Conservation (phyloP, 2,329 filamentous ascomycete species). For the Ceratocystis huliohia region DNA sequence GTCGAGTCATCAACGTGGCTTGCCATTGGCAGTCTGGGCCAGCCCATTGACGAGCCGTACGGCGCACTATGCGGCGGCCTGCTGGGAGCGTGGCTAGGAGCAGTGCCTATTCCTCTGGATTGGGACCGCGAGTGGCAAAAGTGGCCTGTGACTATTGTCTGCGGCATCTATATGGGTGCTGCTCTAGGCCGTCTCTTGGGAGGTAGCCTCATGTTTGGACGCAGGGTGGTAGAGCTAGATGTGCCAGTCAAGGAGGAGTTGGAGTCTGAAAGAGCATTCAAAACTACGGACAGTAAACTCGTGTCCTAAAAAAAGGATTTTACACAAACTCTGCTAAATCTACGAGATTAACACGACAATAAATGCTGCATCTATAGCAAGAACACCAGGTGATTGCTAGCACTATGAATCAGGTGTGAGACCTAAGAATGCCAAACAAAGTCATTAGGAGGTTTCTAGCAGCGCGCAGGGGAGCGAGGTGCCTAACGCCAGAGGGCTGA, state of each 20-base stretch:
- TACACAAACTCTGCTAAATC: background rate
- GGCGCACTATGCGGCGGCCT: conserved; percentile 67
- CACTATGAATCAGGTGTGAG: background rate
- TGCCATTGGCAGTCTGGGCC: conserved; percentile 50
- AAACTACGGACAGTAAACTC: no score
- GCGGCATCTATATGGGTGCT: conserved; percentile 70
- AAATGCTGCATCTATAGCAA: background rate
- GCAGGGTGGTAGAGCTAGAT: conserved; percentile 28
- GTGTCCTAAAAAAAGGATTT: background rate
- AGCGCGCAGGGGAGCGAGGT: no score
- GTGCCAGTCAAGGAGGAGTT: conserved; percentile 26
- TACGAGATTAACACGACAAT: background rate
- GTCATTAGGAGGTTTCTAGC: background rate
- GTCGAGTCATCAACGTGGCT: conserved; percentile 62
- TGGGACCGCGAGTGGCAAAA: conserved; percentile 99
- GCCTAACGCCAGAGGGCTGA: background rate
- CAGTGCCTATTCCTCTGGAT: conserved; percentile 87
- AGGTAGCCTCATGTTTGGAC: conserved; percentile 38
- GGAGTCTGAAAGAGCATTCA: background rate
- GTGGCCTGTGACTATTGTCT: conserved; percentile 86
- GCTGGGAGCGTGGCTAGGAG: conserved; percentile 81
- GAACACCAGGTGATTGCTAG: no score
- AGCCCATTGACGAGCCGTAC: conserved; percentile 72
- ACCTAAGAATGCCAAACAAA: background rate
- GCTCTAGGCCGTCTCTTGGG: conserved; percentile 54